A percentile compares a stretch with the other conserved stretches of the same genome.
Conservation (phyloP, 495 filamentous ascomycete genomes). For the Aspergillus kassunensis region DNA sequence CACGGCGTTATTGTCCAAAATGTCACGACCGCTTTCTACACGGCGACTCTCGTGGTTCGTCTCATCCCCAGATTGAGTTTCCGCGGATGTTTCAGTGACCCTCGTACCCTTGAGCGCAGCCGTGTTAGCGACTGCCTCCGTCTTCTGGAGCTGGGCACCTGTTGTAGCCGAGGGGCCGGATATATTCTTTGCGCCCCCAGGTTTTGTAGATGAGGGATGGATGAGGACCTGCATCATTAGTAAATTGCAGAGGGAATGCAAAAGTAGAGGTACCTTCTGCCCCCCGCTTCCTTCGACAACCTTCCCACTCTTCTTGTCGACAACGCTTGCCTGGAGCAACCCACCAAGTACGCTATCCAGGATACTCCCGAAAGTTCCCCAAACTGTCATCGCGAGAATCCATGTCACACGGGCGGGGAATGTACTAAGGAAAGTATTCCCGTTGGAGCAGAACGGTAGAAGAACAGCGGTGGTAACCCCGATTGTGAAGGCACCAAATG, state of each 20-base stretch:
- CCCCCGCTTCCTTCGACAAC: slow-evolving; percentile 87
- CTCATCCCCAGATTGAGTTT: slow-evolving; percentile 19
- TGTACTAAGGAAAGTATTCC: slow-evolving; percentile 40
- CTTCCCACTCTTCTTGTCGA: slow-evolving; percentile 77
- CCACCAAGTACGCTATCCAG: slow-evolving; percentile 86
- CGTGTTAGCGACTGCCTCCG: slow-evolving; percentile 36
- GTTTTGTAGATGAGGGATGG: slow-evolving; percentile 24
- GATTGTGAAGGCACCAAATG: slow-evolving; percentile 69
- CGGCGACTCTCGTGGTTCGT: slow-evolving; percentile 61
- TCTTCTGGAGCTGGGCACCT: slow-evolving; percentile 15
- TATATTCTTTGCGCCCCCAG: background rate
- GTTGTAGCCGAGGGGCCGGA: background rate
- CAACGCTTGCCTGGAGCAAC: slow-evolving; percentile 78
- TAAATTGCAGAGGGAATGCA: slow-evolving; percentile 19
- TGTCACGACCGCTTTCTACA: slow-evolving; percentile 66
- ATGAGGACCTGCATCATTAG: slow-evolving; percentile 32
- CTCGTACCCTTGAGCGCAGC: slow-evolving; percentile 23
- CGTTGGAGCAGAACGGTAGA: slow-evolving; percentile 61
- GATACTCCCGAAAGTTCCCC: slow-evolving; percentile 73
- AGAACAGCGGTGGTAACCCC: slow-evolving; percentile 60
- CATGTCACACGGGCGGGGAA: slow-evolving; percentile 49
- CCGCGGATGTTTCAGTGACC: slow-evolving; percentile 12
- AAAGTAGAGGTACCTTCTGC: slow-evolving; percentile 56
- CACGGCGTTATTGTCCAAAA: slow-evolving; percentile 91
- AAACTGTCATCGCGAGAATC: slow-evolving; percentile 58